Evolutionary conservation across 2,329 filamentous ascomycete species (phyloP).

Genomic region (Anthostomella pinea): DNA sequence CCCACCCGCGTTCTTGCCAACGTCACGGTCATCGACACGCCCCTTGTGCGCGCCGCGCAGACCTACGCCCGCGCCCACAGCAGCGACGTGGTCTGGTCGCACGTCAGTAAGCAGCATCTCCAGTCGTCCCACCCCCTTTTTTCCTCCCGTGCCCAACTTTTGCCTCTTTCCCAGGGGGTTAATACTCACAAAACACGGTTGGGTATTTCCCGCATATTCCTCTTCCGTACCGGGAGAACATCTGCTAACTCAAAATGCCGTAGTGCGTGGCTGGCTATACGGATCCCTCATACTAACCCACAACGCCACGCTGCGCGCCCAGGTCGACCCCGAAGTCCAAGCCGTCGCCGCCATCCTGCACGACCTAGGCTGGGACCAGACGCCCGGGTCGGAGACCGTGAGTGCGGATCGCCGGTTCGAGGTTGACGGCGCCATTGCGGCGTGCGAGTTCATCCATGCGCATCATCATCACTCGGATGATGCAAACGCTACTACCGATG

Average conservation of each 20-base stretch:
- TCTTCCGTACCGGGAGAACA: too few species aligned
- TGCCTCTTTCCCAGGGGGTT: too few species aligned
- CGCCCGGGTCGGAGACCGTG: conserved; percentile 31
- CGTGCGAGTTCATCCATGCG: conserved; percentile 36
- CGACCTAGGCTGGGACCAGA: conserved; percentile 41
- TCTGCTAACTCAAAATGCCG: too few species aligned
- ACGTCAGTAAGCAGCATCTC: too few species aligned
- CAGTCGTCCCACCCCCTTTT: too few species aligned
- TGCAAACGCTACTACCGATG: too few species aligned
- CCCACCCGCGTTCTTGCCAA: conserved; percentile 12
- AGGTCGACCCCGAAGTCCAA: conserved; percentile 43
- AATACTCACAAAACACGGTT: too few species aligned
- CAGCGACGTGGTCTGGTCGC: conserved; percentile 12
- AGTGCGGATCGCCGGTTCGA: conserved; percentile 47
- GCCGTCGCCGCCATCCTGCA: conserved; percentile 40
- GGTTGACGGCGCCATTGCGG: conserved; percentile 46
- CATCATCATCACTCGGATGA: too few species aligned
- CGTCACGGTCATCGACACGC: conserved; percentile 15
- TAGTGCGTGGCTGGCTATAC: conserved; percentile 2
- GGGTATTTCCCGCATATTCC: too few species aligned
- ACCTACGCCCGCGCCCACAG: conserved; percentile 10
- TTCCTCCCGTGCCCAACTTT: too few species aligned
- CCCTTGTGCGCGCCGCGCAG: conserved; percentile 15
- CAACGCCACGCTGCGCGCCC: conserved; percentile 15
- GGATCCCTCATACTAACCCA: conserved; percentile 10